Conservation (phyloP, 1,139 yeast genomes). For the Lodderomyces theae region DNA sequence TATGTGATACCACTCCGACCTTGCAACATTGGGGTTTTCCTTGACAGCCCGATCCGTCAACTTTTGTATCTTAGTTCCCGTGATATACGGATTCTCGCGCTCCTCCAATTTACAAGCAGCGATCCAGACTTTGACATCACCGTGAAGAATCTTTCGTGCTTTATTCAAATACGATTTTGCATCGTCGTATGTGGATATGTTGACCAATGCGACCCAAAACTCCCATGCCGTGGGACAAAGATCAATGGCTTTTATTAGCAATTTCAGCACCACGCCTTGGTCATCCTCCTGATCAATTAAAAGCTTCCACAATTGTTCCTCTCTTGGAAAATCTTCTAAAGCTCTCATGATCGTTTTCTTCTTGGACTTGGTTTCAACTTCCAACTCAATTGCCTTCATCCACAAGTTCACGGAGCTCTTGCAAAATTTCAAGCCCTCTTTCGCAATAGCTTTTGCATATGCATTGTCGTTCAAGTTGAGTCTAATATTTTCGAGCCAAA, state of each 20-base stretch:
- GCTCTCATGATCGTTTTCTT: slow-evolving; percentile 61
- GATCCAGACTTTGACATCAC: slow-evolving; percentile 64
- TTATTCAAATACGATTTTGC: slow-evolving; percentile 54
- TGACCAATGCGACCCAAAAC: slow-evolving; percentile 58
- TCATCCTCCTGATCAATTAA: slow-evolving; percentile 52
- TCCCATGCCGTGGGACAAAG: slow-evolving; percentile 61
- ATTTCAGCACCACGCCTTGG: slow-evolving; percentile 45
- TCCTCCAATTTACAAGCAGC: slow-evolving; percentile 74
- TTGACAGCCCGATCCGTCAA: slow-evolving; percentile 54
- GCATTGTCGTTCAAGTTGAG: slow-evolving; percentile 51
- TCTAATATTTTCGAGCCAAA: slow-evolving; percentile 81
- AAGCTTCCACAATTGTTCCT: slow-evolving; percentile 50
- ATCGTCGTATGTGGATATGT: slow-evolving; percentile 42
- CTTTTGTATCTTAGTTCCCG: slow-evolving; percentile 37
- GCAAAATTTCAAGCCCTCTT: slow-evolving; percentile 62
- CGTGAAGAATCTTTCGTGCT: slow-evolving; percentile 56
- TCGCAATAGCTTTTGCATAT: slow-evolving; percentile 53
- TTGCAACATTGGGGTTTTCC: slow-evolving; percentile 20
- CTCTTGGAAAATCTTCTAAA: slow-evolving; percentile 50
- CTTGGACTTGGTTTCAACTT: slow-evolving; percentile 51
- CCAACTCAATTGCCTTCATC: slow-evolving; percentile 68
- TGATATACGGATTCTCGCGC: slow-evolving; percentile 30
- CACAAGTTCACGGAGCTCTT: slow-evolving; percentile 63
- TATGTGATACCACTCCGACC: slow-evolving; percentile 43
- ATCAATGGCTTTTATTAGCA: slow-evolving; percentile 68